These are phyloP conservation scores for Daldinia childiae DNA, from an alignment of 495 filamentous ascomycete genomes.

Conservation along the genomic window DNA sequence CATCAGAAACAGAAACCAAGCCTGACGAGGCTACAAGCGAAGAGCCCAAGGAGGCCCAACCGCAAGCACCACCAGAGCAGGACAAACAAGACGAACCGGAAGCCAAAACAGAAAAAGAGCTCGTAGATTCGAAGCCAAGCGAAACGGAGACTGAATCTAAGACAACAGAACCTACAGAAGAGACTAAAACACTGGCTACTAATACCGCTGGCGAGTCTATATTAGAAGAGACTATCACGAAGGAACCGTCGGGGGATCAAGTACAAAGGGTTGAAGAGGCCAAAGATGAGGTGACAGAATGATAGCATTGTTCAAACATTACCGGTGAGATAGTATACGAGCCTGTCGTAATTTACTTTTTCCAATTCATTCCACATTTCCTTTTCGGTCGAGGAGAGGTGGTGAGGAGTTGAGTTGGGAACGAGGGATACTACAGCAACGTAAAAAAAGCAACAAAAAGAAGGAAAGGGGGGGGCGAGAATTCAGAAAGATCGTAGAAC, in stretches of 20 bases:
- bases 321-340: constrained; percentile 9
- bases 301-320: constrained; percentile 9
- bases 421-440: constrained; percentile 17
- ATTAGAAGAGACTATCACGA: constrained; percentile 51
- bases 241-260: constrained; percentile 45
- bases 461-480: background rate
- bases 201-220: constrained; percentile 67
- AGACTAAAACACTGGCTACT: constrained; percentile 57
- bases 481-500: constrained; percentile 18
- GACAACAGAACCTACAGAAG: constrained; percentile 24
- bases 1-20: constrained; percentile 28
- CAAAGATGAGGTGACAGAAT: constrained; percentile 42
- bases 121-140: constrained; percentile 9
- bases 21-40: constrained; percentile 27
- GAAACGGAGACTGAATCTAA: constrained; percentile 8
- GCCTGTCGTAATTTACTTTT: constrained; percentile 29
- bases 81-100: constrained; percentile 42
- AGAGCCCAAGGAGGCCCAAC: constrained; percentile 46
- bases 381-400: constrained; percentile 28
- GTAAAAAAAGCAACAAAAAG: constrained; percentile 14
- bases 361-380: constrained; percentile 36
- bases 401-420: constrained; percentile 25
- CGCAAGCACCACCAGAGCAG: constrained; percentile 42
- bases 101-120: constrained; percentile 28
- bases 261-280: constrained; percentile 49